Conservation (phyloP, 768 basidiomycete genomes). For the Boletus bicolor region DNA sequence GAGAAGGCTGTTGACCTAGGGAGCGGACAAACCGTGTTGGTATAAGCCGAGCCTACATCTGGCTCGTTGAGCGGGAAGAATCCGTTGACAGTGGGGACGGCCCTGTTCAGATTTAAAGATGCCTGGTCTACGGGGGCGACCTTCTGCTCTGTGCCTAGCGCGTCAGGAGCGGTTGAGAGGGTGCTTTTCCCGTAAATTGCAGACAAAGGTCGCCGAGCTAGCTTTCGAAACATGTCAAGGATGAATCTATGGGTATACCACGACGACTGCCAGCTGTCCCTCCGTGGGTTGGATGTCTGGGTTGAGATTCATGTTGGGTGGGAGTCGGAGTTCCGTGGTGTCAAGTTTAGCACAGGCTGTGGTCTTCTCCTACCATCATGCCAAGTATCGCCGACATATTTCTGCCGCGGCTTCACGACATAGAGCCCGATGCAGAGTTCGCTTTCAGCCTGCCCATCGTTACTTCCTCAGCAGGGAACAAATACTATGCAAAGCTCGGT, state of each 20-base stretch:
- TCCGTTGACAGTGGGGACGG: constrained; percentile 48
- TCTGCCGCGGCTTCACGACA: constrained; percentile 41
- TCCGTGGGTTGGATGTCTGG: neutral
- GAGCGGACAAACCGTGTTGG: constrained; percentile 15
- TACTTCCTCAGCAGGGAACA: constrained; percentile 51
- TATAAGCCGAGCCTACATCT: constrained; percentile 44
- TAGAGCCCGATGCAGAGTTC: constrained; percentile 54
- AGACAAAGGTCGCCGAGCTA: neutral
- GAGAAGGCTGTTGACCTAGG: neutral
- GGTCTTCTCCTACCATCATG: constrained; percentile 11
- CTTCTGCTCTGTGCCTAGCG: neutral
- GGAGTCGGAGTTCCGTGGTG: neutral
- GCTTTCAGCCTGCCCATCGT: constrained; percentile 44
- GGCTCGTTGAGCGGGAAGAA: constrained; percentile 64
- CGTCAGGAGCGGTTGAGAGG: neutral
- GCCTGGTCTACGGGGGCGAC: neutral
- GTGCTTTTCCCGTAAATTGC: neutral
- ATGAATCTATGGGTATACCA: neutral
- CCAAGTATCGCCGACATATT: constrained; percentile 28
- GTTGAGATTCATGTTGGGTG: neutral
- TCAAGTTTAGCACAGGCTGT: neutral
- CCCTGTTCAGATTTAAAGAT: constrained; percentile 38
- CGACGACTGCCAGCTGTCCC: neutral
- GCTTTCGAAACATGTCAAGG: neutral
- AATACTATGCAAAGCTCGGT: constrained; percentile 66